These are phyloP conservation scores for Aspergillus nomiae DNA, from an alignment of 2,329 filamentous ascomycete genomes.

Conservation along the genomic window DNA sequence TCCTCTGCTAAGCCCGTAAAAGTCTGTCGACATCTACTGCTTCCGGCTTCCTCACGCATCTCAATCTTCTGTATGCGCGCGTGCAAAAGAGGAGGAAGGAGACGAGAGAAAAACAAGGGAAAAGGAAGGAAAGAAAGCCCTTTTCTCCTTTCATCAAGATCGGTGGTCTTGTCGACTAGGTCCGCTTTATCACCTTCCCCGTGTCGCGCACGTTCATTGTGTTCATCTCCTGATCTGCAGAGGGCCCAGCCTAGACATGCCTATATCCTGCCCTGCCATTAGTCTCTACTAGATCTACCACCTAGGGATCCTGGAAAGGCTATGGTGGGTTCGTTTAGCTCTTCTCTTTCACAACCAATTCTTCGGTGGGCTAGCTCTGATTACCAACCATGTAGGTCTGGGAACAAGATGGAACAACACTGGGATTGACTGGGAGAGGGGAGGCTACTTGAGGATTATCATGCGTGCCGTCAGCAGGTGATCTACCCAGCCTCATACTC, in stretches of 20 bases:
- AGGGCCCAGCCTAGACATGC: conserved; percentile 70
- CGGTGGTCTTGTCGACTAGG: conserved; percentile 43
- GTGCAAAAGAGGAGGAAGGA: neutral
- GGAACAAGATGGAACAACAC: conserved; percentile 85
- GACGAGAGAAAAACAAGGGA: too few relatives aligned
- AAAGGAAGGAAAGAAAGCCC: neutral
- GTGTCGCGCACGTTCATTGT: conserved; percentile 38
- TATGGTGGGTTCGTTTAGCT: conserved; percentile 83
- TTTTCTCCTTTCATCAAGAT: conserved; percentile 49
- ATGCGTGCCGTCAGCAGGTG: conserved; percentile 89
- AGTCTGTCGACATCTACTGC: conserved; percentile 74
- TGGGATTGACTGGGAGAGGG: conserved; percentile 69
- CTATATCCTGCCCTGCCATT: conserved; percentile 90
- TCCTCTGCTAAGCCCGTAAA: conserved; percentile 79
- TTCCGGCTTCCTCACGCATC: conserved; percentile 80
- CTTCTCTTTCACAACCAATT: conserved; percentile 78
- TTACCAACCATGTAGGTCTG: conserved; percentile 79
- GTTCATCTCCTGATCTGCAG: conserved; percentile 33
- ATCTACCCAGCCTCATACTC: conserved; percentile 79
- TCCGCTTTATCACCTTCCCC: conserved; percentile 6
- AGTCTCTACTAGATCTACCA: conserved; percentile 77
- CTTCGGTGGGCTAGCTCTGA: conserved; percentile 89
- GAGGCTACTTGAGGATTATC: conserved; percentile 90
- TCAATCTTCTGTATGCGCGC: conserved; percentile 73
- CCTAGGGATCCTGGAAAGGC: conserved; percentile 79